A percentile compares a stretch with the other conserved stretches of the same genome.
phyloP scores from a whole-genome alignment of 768 basidiomycete genomes.

The Pisolithus marmoratus region DNA sequence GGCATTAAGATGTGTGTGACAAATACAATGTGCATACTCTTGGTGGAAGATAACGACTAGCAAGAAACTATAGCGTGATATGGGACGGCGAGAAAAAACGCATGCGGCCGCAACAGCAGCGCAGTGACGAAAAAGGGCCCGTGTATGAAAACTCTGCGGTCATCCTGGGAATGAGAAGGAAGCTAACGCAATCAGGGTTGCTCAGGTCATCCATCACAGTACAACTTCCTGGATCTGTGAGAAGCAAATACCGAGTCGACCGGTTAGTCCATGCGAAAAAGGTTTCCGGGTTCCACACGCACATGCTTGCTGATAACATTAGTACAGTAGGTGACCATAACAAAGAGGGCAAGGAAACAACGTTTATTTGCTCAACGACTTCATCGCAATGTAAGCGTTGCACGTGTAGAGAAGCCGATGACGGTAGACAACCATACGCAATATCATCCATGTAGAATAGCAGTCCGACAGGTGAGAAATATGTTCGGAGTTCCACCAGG shows the following conservation, averaged over 20 bases:
- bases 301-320: constrained; percentile 70
- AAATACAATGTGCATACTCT: too few relatives aligned
- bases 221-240: constrained; percentile 46
- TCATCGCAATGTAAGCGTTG: constrained; percentile 24
- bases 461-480: neutral
- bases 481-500: neutral
- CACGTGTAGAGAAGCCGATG: constrained; percentile 15
- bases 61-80: neutral
- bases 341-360: neutral
- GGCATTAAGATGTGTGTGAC: too few relatives aligned
- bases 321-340: constrained; percentile 34
- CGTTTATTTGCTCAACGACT: constrained; percentile 14
- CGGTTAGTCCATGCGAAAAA: constrained; percentile 4
- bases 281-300: constrained; percentile 30
- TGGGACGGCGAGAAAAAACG: too few relatives aligned
- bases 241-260: neutral
- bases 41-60: too few relatives aligned
- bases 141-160: neutral
- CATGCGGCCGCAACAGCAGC: neutral
- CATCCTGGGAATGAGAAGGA: neutral
- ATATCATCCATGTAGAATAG: neutral
- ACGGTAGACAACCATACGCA: neutral
- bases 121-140: neutral
- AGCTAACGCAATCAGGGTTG: neutral
- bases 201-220: constrained; percentile 29